Conservation (phyloP, 345 rosid genomes). For the Aethionema arabicum region DNA sequence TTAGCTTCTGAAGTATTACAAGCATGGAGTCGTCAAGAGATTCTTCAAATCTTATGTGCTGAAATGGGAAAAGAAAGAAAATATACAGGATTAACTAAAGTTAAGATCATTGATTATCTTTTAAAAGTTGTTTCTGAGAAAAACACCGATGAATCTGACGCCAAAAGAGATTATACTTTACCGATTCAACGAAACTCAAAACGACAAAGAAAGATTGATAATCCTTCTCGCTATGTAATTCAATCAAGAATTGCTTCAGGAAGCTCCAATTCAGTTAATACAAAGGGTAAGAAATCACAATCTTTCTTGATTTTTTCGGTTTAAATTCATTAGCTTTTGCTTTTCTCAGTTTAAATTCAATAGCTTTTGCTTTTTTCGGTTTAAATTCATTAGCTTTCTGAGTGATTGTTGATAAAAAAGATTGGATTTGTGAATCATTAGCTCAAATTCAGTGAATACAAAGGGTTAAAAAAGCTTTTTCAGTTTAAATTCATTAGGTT, state of each 20-base stretch:
- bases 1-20: conserved; percentile 66
- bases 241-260: conserved; percentile 35
- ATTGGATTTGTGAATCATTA: no score
- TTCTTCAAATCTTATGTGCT: conserved; percentile 73
- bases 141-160: conserved; percentile 46
- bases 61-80: conserved; percentile 85
- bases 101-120: conserved; percentile 72
- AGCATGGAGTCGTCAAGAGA: conserved; percentile 74
- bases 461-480: no score
- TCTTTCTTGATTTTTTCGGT: neutral
- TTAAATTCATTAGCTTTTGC: no score
- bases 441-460: no score
- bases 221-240: conserved; percentile 34
- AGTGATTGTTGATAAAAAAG: no score
- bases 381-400: no score
- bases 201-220: conserved; percentile 36
- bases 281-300: conserved; percentile 18
- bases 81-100: conserved; percentile 69
- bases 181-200: conserved; percentile 31
- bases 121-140: conserved; percentile 58
- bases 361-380: neutral
- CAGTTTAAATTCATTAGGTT: no score
- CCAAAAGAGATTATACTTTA: conserved; percentile 35
- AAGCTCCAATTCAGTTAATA: conserved; percentile 28
- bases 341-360: no score